phyloP scores from a whole-genome alignment of 768 basidiomycete species.

The Multifurca ochricompacta region DNA sequence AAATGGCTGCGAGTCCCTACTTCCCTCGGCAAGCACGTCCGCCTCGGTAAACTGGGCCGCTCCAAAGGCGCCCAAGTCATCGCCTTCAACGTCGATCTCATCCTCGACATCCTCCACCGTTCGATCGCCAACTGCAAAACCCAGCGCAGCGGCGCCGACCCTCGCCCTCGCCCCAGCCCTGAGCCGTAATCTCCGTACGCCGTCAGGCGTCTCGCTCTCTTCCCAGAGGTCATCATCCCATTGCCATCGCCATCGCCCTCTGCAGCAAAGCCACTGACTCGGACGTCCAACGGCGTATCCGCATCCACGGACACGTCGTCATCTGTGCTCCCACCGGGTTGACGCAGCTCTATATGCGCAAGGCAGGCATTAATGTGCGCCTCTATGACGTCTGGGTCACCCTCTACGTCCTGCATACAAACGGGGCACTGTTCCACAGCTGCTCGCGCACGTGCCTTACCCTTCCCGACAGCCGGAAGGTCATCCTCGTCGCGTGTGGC shows the following conservation, averaged over 20 bases:
- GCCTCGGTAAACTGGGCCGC: slow-evolving; percentile 69
- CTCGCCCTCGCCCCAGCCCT: background rate
- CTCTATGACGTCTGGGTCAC: slow-evolving; percentile 65
- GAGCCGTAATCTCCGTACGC: slow-evolving; percentile 2
- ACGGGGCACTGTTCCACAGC: slow-evolving; percentile 53
- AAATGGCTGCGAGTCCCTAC: background rate
- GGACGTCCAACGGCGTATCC: slow-evolving; percentile 22
- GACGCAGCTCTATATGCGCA: slow-evolving; percentile 37
- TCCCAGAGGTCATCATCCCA: slow-evolving; percentile 31
- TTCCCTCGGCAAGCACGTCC: slow-evolving; percentile 43
- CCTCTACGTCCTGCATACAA: slow-evolving; percentile 47
- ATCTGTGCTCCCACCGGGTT: slow-evolving; percentile 21
- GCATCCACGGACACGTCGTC: slow-evolving; percentile 30
- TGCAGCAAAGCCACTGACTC: slow-evolving; percentile 21
- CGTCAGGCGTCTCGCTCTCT: slow-evolving; percentile 30
- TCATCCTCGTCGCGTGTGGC: slow-evolving; percentile 53
- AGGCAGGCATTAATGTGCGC: slow-evolving; percentile 81
- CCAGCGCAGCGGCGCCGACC: slow-evolving; percentile 24
- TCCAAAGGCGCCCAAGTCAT: slow-evolving; percentile 60
- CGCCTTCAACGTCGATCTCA: slow-evolving; percentile 75
- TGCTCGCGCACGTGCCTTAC: slow-evolving; percentile 18
- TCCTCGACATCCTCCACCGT: slow-evolving; percentile 63
- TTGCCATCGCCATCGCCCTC: slow-evolving; percentile 41
- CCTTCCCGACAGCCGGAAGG: slow-evolving; percentile 16
- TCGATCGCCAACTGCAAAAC: slow-evolving; percentile 58